Percentiles rank a stretch among this genome's conserved stretches.
Evolutionary conservation across 2,329 filamentous ascomycete genomes (phyloP).

Genomic region (Trichophyton simii): DNA sequence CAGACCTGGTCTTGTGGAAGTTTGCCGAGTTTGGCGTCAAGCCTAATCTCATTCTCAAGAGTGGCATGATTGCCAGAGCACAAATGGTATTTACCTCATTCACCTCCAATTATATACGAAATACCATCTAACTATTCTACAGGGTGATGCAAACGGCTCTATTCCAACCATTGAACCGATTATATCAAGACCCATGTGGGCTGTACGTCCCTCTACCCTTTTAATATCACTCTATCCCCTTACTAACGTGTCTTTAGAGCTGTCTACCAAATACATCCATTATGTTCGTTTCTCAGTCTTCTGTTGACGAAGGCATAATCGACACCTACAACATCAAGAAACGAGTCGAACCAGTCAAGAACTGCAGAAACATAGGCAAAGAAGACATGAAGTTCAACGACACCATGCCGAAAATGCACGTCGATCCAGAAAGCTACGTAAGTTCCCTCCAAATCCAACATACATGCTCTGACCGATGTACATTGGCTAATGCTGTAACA

Average conservation of each 20-base stretch:
- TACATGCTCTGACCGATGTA: background rate
- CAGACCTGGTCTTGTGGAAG: slow-evolving; percentile 80
- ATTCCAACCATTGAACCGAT: slow-evolving; percentile 83
- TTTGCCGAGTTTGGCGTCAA: slow-evolving; percentile 79
- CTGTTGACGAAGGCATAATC: slow-evolving; percentile 54
- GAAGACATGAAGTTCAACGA: slow-evolving; percentile 85
- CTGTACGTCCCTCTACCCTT: slow-evolving; percentile 26
- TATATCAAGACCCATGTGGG: slow-evolving; percentile 77
- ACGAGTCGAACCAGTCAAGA: slow-evolving; percentile 64
- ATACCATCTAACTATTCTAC: slow-evolving; percentile 2
- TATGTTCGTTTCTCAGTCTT: slow-evolving; percentile 68
- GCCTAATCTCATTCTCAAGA: slow-evolving; percentile 70
- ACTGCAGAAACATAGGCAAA: slow-evolving; percentile 65
- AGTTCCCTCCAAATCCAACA: slow-evolving; percentile 16
- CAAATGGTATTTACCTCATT: slow-evolving; percentile 54
- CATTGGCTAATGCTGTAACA: slow-evolving; percentile 16
- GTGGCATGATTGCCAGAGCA: slow-evolving; percentile 68
- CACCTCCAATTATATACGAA: background rate
- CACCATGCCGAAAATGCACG: slow-evolving; percentile 69
- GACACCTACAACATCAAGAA: slow-evolving; percentile 64
- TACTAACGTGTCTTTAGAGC: background rate
- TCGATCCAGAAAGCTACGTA: slow-evolving; percentile 80
- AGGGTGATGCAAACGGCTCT: slow-evolving; percentile 69
- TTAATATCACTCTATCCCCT: background rate
- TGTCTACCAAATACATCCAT: slow-evolving; percentile 59